Evolutionary conservation across 139 green algal genomes (phyloP), one percentile per base, ranked within the genome.

Genomic region (Coelastrella sp.): DNA sequence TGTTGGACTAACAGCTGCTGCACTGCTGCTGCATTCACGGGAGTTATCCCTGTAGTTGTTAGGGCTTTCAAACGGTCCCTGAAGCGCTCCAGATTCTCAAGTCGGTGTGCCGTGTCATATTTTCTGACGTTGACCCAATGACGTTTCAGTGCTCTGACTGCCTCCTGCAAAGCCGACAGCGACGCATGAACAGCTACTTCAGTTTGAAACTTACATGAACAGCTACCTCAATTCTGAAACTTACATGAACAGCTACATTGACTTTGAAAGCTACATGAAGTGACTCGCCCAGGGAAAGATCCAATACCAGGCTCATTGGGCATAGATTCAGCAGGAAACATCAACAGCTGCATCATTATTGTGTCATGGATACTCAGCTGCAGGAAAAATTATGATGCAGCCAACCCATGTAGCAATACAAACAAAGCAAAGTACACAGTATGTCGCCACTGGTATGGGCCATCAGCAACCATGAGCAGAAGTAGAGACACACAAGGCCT

Each of bases 101-200:
- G 17, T 21, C 78, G 78, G 27, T 76, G 37, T 3, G 27, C 41
- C 19, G 41, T 75, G 60, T 75, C 78, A 43, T 67, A 34, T 25
- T n/a, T 13, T 17, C 78, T 53, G 23, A 66, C 37, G 6, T 43
- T n/a, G 40, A 84, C 78, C 78, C 78, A 84, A 40, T 84, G 78
- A 2, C 38, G 40, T 66, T 84, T 84, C 35, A 84, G 78, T 11
- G 23, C 27, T 53, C 21, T 51, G 1, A 84, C 78, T 48, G 78
- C 60, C 5, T 84, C 60, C 78, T 84, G 78, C 30, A 71, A 32
- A 15, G 4, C 2, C 51, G 5, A 2, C 35, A 45, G 19, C 48
- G 32, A 66, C 74, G 50, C 53, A 45, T 67, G 0, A 23, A 4
- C 0, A 72, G 25, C 23, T n/a, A 8, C 6, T 25, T 8, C 64